A percentile compares a stretch with the other conserved stretches of the same genome.
phyloP scores from a whole-genome alignment of 257 asterid species.

The Nicotiana tabacum region DNA sequence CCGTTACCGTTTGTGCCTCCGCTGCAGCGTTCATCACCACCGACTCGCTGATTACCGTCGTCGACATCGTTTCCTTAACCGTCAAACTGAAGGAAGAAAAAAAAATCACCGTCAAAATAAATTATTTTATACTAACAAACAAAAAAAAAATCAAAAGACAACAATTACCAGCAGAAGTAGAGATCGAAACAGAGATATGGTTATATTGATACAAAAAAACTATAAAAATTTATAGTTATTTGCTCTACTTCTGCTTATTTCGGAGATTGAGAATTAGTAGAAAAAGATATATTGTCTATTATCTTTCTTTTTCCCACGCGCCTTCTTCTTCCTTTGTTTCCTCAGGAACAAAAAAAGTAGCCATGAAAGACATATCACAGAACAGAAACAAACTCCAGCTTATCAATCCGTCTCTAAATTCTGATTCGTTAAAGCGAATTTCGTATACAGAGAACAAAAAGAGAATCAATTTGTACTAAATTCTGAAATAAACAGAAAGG shows the following conservation, averaged over 20 bases:
- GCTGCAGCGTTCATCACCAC: slow-evolving; percentile 32
- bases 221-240: background rate
- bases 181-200: background rate
- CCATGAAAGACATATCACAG: slow-evolving; percentile 26
- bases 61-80: slow-evolving; percentile 27
- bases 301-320: slow-evolving; percentile 37
- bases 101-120: background rate
- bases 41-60: slow-evolving; percentile 28
- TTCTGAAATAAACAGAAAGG: slow-evolving; percentile 11
- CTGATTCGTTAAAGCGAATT: background rate
- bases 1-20: background rate
- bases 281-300: background rate
- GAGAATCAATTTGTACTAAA: slow-evolving; percentile 2
- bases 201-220: slow-evolving; percentile 2
- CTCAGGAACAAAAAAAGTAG: slow-evolving; percentile 28
- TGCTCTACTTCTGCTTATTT: background rate
- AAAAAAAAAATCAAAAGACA: background rate
- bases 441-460: background rate
- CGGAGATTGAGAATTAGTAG: background rate
- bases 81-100: slow-evolving; percentile 11
- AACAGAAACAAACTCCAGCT: background rate
- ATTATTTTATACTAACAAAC: background rate
- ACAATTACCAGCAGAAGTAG: slow-evolving; percentile 3
- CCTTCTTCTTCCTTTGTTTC: slow-evolving; percentile 32
- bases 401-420: background rate